A percentile compares a stretch with the other conserved stretches of the same genome.
Evolutionary conservation across 441 rosid genomes (phyloP).

Genomic region (Iberis amara): DNA sequence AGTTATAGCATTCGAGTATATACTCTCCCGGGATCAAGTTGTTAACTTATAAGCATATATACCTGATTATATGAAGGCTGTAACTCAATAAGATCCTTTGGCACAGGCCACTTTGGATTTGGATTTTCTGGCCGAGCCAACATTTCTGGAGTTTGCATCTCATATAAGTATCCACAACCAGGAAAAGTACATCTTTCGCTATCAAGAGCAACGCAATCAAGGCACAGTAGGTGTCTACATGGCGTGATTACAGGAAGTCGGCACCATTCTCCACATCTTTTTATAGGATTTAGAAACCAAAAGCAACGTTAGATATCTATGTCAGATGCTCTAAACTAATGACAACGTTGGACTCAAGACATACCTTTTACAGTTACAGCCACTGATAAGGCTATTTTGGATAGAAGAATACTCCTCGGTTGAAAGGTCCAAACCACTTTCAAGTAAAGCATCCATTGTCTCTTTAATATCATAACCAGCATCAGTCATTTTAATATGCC

Average conservation of each 20-base stretch:
- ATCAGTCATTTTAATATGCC: slow-evolving; percentile 76
- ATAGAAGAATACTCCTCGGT: slow-evolving; percentile 67
- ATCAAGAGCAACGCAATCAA: slow-evolving; percentile 74
- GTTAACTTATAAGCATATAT: slow-evolving; percentile 20
- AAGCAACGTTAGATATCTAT: slow-evolving; percentile 16
- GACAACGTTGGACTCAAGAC: slow-evolving; percentile 23
- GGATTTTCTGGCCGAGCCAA: slow-evolving; percentile 89
- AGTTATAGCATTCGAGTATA: slow-evolving; percentile 19
- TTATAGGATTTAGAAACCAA: slow-evolving; percentile 18
- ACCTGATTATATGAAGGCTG: slow-evolving; percentile 97
- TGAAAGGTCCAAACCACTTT: slow-evolving; percentile 50
- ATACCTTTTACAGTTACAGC: slow-evolving; percentile 84
- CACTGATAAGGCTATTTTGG: slow-evolving; percentile 59
- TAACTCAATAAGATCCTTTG: slow-evolving; percentile 91
- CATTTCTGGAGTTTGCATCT: slow-evolving; percentile 81
- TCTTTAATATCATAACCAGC: slow-evolving; percentile 90
- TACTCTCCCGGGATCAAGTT: slow-evolving; percentile 5
- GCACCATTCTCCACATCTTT: slow-evolving; percentile 92
- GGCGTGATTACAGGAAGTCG: slow-evolving; percentile 90
- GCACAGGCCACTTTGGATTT: slow-evolving; percentile 92
- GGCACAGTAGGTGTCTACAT: slow-evolving; percentile 87
- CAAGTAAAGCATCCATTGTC: slow-evolving; percentile 75
- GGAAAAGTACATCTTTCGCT: slow-evolving; percentile 64
- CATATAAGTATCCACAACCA: slow-evolving; percentile 70
- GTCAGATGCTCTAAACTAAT: slow-evolving; percentile 5